Evolutionary conservation across 805 yeast species (phyloP), one percentile per base, ranked within the genome.

Genomic region (Lachancea waltii): DNA sequence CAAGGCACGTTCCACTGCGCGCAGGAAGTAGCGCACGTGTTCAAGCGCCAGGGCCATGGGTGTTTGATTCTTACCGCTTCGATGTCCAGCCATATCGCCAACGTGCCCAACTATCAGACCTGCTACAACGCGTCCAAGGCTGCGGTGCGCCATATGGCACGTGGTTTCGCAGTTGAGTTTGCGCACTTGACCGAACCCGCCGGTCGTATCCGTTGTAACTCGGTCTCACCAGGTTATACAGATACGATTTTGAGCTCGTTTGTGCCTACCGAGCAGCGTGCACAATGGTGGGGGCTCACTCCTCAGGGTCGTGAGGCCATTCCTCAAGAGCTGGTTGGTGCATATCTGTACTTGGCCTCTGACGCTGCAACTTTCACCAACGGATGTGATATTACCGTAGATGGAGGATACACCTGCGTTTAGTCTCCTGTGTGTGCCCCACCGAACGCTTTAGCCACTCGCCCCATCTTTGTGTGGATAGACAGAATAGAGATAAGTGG

Each of bases 121-220:
- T 77, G 81, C 33, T 85, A 85, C 67, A 85, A 85, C 56, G 85
- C 86, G n/a, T 83, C 89, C 49, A 86, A 85, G 67, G 95, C 95
- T 29, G 95, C 79, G n/a, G 79, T 83, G 18, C 60, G 78, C 49
- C 94, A 85, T 56, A 69, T 85, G 51, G 76, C 82, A 21, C 79
- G 70, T 58, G 83, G 90, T 2, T 68, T 85, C 45, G 92, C 95
- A 14, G 79, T 85, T 28, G 95, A 85, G 64, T 82, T 82, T 52
- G 92, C 89, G 11, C 44, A 40, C 19, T 28, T 46, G 35, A 46
- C 49, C 2, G 36, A 30, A 17, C 49, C 49, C 3, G 51, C 51
- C 4, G 51, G 51, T 16, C 43, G 38, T 16, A 45, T 45, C 21
- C 73, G 95, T 48, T 89, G 80, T 41, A 85, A 85, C 66, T 68